A percentile compares a stretch with the other conserved stretches of the same genome.
These are phyloP conservation scores for Prototheca wickerhamii DNA, from an alignment of 163 green algal species.

Conservation along the genomic window DNA sequence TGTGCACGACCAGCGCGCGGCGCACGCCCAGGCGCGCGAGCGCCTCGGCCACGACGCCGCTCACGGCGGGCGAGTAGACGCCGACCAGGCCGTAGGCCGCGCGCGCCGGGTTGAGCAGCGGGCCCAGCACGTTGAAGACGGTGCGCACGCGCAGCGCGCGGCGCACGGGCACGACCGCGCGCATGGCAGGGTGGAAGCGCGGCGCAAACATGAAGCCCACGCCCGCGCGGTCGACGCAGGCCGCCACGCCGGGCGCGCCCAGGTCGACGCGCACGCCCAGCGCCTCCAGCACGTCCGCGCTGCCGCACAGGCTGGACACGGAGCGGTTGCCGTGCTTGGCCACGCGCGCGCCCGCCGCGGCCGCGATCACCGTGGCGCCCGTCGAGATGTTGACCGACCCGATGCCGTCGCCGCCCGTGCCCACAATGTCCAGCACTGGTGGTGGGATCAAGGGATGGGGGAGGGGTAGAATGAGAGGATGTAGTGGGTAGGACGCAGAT, in stretches of 20 bases:
- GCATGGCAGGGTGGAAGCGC: constrained; percentile 91
- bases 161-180: constrained; percentile 69
- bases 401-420: constrained; percentile 94
- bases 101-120: constrained; percentile 91
- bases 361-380: constrained; percentile 86
- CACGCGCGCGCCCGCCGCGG: constrained; percentile 88
- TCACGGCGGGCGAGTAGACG: constrained; percentile 76
- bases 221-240: constrained; percentile 73
- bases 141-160: constrained; percentile 78
- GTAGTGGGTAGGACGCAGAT: background rate
- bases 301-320: constrained; percentile 89
- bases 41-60: constrained; percentile 79
- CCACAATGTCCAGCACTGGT: constrained; percentile 94
- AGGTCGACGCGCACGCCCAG: constrained; percentile 87
- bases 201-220: constrained; percentile 98
- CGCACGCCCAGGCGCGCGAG: constrained; percentile 72
- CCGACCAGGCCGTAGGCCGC: constrained; percentile 83
- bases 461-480: background rate
- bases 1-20: constrained; percentile 92
- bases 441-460: background rate
- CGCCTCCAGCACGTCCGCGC: constrained; percentile 89
- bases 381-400: constrained; percentile 99
- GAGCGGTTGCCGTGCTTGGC: constrained; percentile 94
- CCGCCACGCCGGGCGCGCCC: constrained; percentile 62
- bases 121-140: constrained; percentile 95